Conservation (phyloP, 305 asterid genomes). For the Fraxinus baroniana region DNA sequence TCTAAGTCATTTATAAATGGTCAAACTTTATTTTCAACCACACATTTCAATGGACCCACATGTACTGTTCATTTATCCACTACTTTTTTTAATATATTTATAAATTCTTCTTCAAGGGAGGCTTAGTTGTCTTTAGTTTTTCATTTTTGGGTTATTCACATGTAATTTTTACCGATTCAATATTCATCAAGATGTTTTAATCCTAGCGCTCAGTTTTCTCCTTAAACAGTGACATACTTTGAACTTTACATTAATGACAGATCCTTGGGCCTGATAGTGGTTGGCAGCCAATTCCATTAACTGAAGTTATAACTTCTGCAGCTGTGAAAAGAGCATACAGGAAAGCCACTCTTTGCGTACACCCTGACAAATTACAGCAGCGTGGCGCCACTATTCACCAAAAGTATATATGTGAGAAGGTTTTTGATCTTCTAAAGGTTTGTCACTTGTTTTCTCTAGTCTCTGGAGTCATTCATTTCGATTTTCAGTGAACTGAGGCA, state of each 20-base stretch:
- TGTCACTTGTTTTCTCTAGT: constrained; percentile 22
- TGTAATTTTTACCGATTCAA: background rate
- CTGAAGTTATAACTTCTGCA: constrained; percentile 77
- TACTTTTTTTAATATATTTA: too few relatives aligned
- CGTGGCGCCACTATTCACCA: constrained; percentile 91
- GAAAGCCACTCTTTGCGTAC: constrained; percentile 91
- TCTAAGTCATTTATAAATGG: too few relatives aligned
- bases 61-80: too few relatives aligned
- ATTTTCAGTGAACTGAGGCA: background rate
- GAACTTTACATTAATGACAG: constrained; percentile 43
- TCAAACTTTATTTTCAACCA: too few relatives aligned
- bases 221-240: background rate
- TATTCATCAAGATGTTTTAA: background rate
- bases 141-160: background rate
- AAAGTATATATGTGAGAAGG: constrained; percentile 87
- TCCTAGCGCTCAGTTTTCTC: background rate
- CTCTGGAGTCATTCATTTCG: constrained; percentile 7
- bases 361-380: constrained; percentile 95
- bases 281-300: constrained; percentile 88
- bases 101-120: background rate
- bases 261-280: constrained; percentile 88
- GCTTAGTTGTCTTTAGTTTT: background rate
- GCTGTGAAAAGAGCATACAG: constrained; percentile 86
- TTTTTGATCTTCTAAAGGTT: constrained; percentile 93
- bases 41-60: background rate